A percentile compares a stretch with the other conserved stretches of the same genome.
Evolutionary conservation across 176 grass and related monocot genomes (phyloP).

Genomic region (Aegilops umbellulata): DNA sequence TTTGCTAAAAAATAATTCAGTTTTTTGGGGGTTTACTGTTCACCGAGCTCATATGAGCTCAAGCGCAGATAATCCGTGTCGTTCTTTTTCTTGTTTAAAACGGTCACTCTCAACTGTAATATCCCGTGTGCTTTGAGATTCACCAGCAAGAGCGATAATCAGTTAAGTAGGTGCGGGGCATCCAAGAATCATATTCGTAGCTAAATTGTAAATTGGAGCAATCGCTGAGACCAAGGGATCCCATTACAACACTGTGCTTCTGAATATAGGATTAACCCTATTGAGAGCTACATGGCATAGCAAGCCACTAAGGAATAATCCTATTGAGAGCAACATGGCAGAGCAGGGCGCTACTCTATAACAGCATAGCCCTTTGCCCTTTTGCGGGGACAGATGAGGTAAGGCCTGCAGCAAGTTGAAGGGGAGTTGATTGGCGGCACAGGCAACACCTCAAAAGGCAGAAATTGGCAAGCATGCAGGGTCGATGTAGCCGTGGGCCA

Average conservation of each 20-base stretch:
- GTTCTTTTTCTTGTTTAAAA: neutral
- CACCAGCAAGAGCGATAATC: no score
- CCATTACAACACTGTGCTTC: neutral
- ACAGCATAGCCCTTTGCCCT: neutral
- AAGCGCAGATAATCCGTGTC: no score
- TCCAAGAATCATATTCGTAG: neutral
- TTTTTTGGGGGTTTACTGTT: no score
- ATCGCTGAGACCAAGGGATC: neutral
- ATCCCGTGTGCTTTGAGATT: neutral
- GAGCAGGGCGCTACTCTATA: neutral
- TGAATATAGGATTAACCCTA: neutral
- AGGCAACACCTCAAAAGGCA: slow-evolving; percentile 37
- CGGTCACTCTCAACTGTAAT: neutral
- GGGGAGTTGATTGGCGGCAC: slow-evolving; percentile 23
- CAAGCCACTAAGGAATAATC: neutral
- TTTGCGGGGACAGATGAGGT: neutral
- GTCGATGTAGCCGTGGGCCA: slow-evolving; percentile 18
- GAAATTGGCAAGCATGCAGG: slow-evolving; percentile 28
- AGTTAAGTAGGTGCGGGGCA: neutral
- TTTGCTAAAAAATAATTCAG: no score
- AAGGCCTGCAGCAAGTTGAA: slow-evolving; percentile 26
- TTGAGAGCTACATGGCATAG: neutral
- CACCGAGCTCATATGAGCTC: no score
- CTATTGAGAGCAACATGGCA: neutral
- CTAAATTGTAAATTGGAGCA: neutral